phyloP scores from a whole-genome alignment of 495 filamentous ascomycete genomes.

The Penicillium turbatum region DNA sequence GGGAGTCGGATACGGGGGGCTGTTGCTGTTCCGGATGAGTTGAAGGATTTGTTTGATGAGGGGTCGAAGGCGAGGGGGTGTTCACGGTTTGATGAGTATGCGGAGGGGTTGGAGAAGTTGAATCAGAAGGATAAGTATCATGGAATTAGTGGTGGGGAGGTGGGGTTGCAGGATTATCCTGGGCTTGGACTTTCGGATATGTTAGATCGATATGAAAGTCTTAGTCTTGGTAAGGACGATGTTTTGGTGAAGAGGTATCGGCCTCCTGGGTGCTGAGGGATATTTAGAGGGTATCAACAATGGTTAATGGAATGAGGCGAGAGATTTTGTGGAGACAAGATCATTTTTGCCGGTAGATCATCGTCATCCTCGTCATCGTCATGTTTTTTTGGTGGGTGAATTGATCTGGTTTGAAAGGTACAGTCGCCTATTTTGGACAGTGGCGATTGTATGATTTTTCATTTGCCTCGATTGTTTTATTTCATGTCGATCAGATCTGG shows the following conservation, averaged over 20 bases:
- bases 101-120: constrained; percentile 38
- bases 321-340: background rate
- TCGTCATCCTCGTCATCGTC: background rate
- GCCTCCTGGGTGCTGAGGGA: constrained; percentile 5
- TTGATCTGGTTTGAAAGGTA: too few species aligned
- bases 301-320: background rate
- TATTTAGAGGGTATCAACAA: too few species aligned
- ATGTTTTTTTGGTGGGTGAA: too few species aligned
- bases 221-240: constrained; percentile 41
- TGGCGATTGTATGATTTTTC: too few species aligned
- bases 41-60: constrained; percentile 41
- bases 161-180: constrained; percentile 24
- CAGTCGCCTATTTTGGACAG: background rate
- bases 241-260: constrained; percentile 22
- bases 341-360: background rate
- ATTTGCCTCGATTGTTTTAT: too few species aligned
- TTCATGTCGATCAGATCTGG: too few species aligned
- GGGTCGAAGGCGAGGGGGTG: constrained; percentile 15
- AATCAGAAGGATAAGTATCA: constrained; percentile 33
- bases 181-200: constrained; percentile 36
- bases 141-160: constrained; percentile 21
- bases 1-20: constrained; percentile 26
- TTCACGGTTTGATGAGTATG: constrained; percentile 33
- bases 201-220: constrained; percentile 42
- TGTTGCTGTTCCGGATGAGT: constrained; percentile 25